Conservation (phyloP, 1,139 yeast genomes). For the Yamadazyma sp. region DNA sequence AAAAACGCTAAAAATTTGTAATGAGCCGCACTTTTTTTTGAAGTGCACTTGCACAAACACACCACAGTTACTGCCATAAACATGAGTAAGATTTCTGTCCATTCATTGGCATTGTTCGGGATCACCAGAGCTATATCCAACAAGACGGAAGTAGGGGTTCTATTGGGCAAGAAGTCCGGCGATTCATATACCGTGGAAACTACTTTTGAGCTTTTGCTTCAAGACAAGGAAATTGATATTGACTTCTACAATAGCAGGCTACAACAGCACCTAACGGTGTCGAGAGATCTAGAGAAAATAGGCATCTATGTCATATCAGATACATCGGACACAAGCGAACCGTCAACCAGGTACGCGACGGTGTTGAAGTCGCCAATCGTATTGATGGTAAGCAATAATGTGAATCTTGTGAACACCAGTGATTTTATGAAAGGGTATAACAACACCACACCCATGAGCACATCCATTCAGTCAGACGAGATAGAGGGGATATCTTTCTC, state of each 20-base stretch:
- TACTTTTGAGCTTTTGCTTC: conserved; percentile 5
- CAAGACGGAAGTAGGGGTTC: conserved; percentile 22
- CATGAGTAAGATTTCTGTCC: conserved; percentile 11
- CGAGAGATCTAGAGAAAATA: conserved; percentile 26
- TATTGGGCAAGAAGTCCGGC: conserved; percentile 22
- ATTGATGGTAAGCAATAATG: conserved; percentile 4
- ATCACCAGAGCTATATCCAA: conserved; percentile 17
- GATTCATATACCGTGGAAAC: conserved; percentile 1
- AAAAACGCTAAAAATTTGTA: conserved; percentile 9
- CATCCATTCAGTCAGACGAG: conserved; percentile 13
- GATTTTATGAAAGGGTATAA: conserved; percentile 6
- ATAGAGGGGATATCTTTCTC: conserved; percentile 16
- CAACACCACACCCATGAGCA: conserved; percentile 4
- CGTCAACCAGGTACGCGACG: conserved; percentile 8
- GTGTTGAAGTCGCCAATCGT: conserved; percentile 6
- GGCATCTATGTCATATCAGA: conserved; percentile 28
- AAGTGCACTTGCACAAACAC: background rate
- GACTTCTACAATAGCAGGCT: conserved; percentile 25
- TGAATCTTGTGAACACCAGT: background rate
- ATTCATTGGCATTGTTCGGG: conserved; percentile 30
- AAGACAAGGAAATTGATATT: conserved; percentile 19
- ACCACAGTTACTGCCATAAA: background rate
- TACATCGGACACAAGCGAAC: background rate
- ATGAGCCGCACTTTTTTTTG: conserved; percentile 13
- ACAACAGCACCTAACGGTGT: conserved; percentile 27